phyloP scores from a whole-genome alignment of 768 basidiomycete genomes.

The Mycena latifolia region DNA sequence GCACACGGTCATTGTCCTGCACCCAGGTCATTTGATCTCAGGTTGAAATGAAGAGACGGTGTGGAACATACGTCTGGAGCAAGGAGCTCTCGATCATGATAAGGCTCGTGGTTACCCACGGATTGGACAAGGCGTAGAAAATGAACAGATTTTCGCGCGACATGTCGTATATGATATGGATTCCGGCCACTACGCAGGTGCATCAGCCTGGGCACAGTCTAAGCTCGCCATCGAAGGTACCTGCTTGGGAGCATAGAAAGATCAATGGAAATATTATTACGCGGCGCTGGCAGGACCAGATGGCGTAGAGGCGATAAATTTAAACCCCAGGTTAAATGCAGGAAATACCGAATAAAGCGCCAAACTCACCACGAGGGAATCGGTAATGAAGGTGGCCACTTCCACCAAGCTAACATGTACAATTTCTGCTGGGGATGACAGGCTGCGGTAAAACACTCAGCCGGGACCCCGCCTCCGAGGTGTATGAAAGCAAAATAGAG shows the following conservation, averaged over 20 bases:
- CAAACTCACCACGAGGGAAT: conserved; percentile 2
- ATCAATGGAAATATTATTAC: no score
- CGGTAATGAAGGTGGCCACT: conserved; percentile 8
- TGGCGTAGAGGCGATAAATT: neutral
- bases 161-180: conserved; percentile 3
- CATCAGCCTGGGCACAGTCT: neutral
- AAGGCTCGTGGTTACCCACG: conserved; percentile 6
- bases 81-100: neutral
- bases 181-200: neutral
- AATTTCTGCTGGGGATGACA: neutral
- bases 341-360: no score
- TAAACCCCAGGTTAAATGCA: neutral
- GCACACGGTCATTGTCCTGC: neutral
- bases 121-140: conserved; percentile 10
- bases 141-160: conserved; percentile 14
- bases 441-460: neutral
- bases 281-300: neutral
- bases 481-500: neutral
- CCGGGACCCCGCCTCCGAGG: neutral
- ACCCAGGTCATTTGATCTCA: no score
- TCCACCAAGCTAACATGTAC: conserved; percentile 7
- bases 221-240: neutral
- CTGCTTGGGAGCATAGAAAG: no score
- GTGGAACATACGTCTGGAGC: neutral
- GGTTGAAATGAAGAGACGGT: no score